Evolutionary conservation across 2,329 filamentous ascomycete genomes (phyloP).

Genomic region (Lizonia empirigonia): DNA sequence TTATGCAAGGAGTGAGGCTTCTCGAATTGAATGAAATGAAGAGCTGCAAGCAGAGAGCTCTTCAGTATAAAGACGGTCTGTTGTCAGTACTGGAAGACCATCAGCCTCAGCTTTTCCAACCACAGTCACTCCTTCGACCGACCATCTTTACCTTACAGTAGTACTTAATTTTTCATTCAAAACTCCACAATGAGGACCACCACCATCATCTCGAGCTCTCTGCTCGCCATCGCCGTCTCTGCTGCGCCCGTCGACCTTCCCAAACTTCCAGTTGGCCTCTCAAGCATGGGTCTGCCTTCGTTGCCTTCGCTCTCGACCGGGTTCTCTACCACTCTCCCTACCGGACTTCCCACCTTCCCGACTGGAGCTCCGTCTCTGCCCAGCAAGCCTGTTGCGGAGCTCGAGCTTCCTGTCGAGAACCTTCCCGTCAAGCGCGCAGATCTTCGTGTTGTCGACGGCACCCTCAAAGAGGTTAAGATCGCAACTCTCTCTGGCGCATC

Average conservation of each 20-base stretch:
- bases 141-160: not conserved
- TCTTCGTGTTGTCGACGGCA: not conserved
- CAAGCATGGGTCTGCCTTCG: not conserved
- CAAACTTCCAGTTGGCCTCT: not conserved
- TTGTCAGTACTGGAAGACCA: not conserved
- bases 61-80: constrained; percentile 9
- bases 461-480: not conserved
- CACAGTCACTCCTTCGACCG: constrained; percentile 12
- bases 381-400: not conserved
- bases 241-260: constrained; percentile 11
- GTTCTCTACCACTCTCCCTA: not conserved
- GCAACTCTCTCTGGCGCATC: not conserved
- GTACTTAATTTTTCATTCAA: constrained; percentile 5
- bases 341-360: not conserved
- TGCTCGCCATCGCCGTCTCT: constrained; percentile 13
- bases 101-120: constrained; percentile 10
- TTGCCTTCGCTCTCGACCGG: not conserved
- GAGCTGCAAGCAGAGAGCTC: not conserved
- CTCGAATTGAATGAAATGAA: constrained; percentile 3
- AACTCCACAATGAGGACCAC: constrained; percentile 11
- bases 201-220: constrained; percentile 8
- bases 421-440: not conserved
- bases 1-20: not conserved
- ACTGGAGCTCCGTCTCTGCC: not conserved
- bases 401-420: not conserved